Base-by-base conservation (phyloP, 495 filamentous ascomycete genomes). In the Xylaria palmicola region DNA sequence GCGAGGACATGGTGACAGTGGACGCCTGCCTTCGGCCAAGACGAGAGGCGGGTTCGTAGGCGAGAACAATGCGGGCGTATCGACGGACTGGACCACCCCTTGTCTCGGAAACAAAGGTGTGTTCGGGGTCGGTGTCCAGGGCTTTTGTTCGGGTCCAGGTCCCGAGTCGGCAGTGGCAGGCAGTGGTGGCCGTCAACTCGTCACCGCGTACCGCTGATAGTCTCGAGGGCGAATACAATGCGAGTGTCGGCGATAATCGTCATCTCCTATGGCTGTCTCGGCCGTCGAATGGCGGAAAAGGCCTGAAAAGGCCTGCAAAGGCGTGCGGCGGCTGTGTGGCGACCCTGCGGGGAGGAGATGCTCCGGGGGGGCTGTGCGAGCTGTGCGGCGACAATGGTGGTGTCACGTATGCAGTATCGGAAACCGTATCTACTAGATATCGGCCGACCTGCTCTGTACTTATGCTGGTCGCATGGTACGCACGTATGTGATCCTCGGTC, bases 1-100 rank as follows among this genome's bases (percentile, higher is more conserved):
- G 86, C 57, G 82, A 85, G 65, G 85, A 86, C 73, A 72, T 72
- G 54, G 26, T 60, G 63, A 17, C n/a, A 34, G 52, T 19, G 17
- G 17, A 30, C 30, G 24, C 17, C 6, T 20, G 27, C 32, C 12
- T 56, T 17, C n/a, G n/a, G 24, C 19, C 36, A 32, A 26, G 27
- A 27, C 1, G 47, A 9, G 17, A 27, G 15, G 3, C 2, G 9
- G 47, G 27, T n/a, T 50, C 10, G 13, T 6, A 24, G 24, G 44
- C 13, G 22, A 29, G 9, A 34, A n/a, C n/a, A n/a, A n/a, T n/a
- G n/a, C n/a, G n/a, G n/a, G n/a, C n/a, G n/a, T n/a, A n/a, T n/a
- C n/a, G n/a, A n/a, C n/a, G n/a, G n/a, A n/a, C n/a, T n/a, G n/a
- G n/a, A n/a, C n/a, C n/a, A 6, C 10, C 50, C 32, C 17, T 39